Percentiles rank a stretch among this genome's conserved stretches.
These are phyloP conservation scores for Coemansia biformis DNA, from an alignment of 192 early-diverging fungal species.

Conservation along the genomic window DNA sequence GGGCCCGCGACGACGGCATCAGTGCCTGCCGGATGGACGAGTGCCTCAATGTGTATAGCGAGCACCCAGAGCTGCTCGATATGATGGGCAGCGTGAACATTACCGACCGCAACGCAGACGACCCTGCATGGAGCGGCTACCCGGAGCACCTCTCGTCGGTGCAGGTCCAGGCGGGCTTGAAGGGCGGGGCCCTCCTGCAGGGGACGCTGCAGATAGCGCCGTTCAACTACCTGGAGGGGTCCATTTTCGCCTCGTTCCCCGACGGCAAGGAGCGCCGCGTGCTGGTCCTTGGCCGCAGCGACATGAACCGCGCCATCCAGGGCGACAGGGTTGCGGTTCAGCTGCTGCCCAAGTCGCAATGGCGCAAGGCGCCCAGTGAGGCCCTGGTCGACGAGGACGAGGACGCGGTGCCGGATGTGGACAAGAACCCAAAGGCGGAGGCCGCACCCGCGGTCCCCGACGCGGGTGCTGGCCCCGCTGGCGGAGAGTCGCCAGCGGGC, in stretches of 20 bases:
- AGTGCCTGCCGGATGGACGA: slow-evolving; percentile 68
- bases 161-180: slow-evolving; percentile 81
- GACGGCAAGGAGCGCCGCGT: slow-evolving; percentile 72
- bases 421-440: slow-evolving; percentile 2
- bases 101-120: slow-evolving; percentile 30
- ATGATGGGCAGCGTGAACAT: slow-evolving; percentile 68
- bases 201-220: slow-evolving; percentile 74
- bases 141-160: slow-evolving; percentile 67
- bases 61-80: slow-evolving; percentile 83
- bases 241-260: slow-evolving; percentile 62
- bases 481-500: slow-evolving; percentile 8
- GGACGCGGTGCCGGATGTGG: slow-evolving; percentile 48
- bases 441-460: slow-evolving; percentile 21
- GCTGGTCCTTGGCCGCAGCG: slow-evolving; percentile 71
- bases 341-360: slow-evolving; percentile 77
- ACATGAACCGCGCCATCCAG: slow-evolving; percentile 88
- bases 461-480: neutral
- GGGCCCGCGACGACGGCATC: slow-evolving; percentile 61
- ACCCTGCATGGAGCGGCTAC: slow-evolving; percentile 52
- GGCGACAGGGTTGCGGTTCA: slow-evolving; percentile 89
- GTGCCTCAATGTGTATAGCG: slow-evolving; percentile 68
- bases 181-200: slow-evolving; percentile 71
- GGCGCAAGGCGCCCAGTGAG: slow-evolving; percentile 67
- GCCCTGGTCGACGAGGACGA: slow-evolving; percentile 70
- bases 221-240: slow-evolving; percentile 88